A percentile compares a stretch with the other conserved stretches of the same genome.
Conservation (phyloP, 352 stramenopile genomes). For the Phytophthora ramorum region DNA sequence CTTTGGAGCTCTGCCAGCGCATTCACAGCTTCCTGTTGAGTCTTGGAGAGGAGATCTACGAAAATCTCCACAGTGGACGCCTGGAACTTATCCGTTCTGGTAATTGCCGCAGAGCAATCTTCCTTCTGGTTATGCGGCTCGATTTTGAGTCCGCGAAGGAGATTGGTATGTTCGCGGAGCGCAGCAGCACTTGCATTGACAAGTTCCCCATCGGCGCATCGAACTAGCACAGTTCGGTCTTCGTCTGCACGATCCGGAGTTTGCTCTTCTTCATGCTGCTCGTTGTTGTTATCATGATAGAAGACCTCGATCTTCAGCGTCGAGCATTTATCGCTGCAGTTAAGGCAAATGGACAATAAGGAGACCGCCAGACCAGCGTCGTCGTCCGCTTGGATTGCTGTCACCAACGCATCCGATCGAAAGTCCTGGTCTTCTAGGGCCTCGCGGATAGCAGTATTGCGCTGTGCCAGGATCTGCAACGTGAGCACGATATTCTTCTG, state of each 20-base stretch:
- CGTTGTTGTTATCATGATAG: constrained; percentile 1
- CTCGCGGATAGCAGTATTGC: constrained; percentile 26
- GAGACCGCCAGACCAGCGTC: constrained; percentile 27
- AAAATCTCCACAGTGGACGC: constrained; percentile 19
- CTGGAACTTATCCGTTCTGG: constrained; percentile 7
- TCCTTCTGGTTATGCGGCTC: constrained; percentile 9
- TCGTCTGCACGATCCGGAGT: background rate
- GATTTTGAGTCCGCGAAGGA: constrained; percentile 16
- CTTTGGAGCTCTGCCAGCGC: constrained; percentile 15
- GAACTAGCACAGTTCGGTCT: constrained; percentile 17
- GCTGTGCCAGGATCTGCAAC: constrained; percentile 46
- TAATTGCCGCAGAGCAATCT: background rate
- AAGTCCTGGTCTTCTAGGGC: constrained; percentile 33
- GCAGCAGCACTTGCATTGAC: constrained; percentile 11
- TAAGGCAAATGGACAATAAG: constrained; percentile 32
- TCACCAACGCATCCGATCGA: constrained; percentile 23
- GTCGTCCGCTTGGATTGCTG: constrained; percentile 30
- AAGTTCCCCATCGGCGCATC: constrained; percentile 24
- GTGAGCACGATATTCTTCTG: constrained; percentile 55
- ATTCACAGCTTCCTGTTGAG: constrained; percentile 22
- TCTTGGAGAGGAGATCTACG: constrained; percentile 19
- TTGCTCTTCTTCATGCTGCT: constrained; percentile 11
- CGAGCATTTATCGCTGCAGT: constrained; percentile 44
- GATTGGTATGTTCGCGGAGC: constrained; percentile 27
- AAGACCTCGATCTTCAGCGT: constrained; percentile 46